A percentile compares a stretch with the other conserved stretches of the same genome.
Conservation (phyloP, 805 yeast species). For the Metschnikowia aberdeeniae region DNA sequence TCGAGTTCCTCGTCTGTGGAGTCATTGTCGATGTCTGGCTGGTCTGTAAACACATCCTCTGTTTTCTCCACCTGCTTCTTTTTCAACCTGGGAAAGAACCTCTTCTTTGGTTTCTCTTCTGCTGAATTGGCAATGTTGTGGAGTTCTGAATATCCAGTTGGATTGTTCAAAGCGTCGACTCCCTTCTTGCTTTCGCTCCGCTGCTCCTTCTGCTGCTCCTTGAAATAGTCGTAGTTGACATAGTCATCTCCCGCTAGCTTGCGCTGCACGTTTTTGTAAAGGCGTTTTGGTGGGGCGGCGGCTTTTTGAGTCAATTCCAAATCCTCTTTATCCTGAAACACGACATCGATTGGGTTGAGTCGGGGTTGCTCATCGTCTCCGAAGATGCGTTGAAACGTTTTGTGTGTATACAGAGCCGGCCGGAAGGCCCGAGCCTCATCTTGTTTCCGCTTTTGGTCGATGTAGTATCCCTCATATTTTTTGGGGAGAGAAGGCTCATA, state of each 20-base stretch:
- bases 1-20: conserved; percentile 3
- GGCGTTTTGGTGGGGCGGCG: conserved; percentile 22
- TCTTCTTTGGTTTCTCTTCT: not conserved
- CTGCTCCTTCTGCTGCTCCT: conserved; percentile 14
- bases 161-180: not conserved
- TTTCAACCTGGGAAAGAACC: not conserved
- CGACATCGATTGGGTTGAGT: conserved; percentile 39
- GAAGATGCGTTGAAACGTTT: conserved; percentile 38
- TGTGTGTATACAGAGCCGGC: conserved; percentile 37
- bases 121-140: not conserved
- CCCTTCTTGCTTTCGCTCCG: not conserved
- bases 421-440: conserved; percentile 29
- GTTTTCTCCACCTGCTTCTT: not conserved
- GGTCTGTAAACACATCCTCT: not conserved
- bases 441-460: conserved; percentile 32
- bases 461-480: conserved; percentile 29
- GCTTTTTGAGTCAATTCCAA: conserved; percentile 20
- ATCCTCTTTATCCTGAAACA: conserved; percentile 27
- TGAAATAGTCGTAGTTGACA: conserved; percentile 34
- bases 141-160: not conserved
- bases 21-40: conserved; percentile 1
- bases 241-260: conserved; percentile 31
- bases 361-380: conserved; percentile 25
- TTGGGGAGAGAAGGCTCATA: conserved; percentile 11
- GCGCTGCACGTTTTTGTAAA: conserved; percentile 22